Conservation (phyloP, 1,284 basidiomycete species). For the Marasmius oreades region DNA sequence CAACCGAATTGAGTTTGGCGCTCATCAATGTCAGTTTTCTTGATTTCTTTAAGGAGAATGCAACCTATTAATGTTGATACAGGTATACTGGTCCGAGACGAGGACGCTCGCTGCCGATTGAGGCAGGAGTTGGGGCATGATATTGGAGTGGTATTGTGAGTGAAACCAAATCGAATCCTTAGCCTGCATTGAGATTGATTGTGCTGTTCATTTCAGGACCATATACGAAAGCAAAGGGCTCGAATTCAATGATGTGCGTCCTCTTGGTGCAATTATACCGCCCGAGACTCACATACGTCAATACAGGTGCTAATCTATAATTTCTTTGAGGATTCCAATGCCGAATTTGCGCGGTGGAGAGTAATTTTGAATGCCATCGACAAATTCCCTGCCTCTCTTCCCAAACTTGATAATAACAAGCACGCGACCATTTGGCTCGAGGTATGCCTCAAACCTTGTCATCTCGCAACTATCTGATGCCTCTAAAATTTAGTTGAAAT, state of each 20-base stretch:
- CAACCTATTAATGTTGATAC: background rate
- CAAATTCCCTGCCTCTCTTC: slow-evolving; percentile 28
- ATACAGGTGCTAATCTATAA: slow-evolving; percentile 65
- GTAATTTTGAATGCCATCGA: slow-evolving; percentile 48
- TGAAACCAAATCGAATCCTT: background rate
- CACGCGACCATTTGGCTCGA: slow-evolving; percentile 62
- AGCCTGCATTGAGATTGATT: slow-evolving; percentile 1
- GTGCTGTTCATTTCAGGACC: slow-evolving; percentile 40
- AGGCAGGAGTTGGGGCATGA: slow-evolving; percentile 49
- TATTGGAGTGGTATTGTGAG: slow-evolving; percentile 61
- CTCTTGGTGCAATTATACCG: background rate
- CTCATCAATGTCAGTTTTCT: slow-evolving; percentile 54
- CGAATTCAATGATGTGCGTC: slow-evolving; percentile 65
- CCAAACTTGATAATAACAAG: slow-evolving; percentile 47
- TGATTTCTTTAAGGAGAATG: background rate
- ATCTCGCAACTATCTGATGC: slow-evolving; percentile 2
- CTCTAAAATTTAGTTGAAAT: slow-evolving; percentile 46
- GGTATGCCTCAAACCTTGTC: slow-evolving; percentile 27
- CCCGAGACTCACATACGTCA: background rate
- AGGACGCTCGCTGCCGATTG: slow-evolving; percentile 46
- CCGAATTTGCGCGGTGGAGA: slow-evolving; percentile 53
- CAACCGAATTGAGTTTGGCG: slow-evolving; percentile 59
- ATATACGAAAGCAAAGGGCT: slow-evolving; percentile 73
- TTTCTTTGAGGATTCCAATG: slow-evolving; percentile 64
- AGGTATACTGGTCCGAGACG: slow-evolving; percentile 71